phyloP scores from a whole-genome alignment of 148 eudicot genomes.

The Nyssa sinensis region DNA sequence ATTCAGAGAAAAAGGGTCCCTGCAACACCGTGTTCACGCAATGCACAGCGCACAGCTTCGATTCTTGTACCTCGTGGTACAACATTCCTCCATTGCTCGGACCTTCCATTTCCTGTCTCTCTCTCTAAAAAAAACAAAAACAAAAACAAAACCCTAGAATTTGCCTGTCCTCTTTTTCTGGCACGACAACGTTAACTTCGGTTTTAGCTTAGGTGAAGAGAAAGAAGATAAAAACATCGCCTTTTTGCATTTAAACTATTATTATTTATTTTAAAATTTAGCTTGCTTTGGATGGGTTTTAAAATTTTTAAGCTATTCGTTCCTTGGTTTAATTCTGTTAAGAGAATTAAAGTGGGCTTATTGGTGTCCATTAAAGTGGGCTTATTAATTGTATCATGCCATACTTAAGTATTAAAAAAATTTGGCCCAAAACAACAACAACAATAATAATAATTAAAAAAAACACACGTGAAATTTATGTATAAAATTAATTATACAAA shows the following conservation, averaged over 20 bases:
- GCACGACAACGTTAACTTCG: background rate
- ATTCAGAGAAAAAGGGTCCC: constrained; percentile 91
- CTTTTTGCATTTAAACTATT: too few relatives aligned
- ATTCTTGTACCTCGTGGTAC: constrained; percentile 97
- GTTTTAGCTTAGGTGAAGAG: background rate
- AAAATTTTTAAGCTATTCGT: too few relatives aligned
- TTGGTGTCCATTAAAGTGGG: too few relatives aligned
- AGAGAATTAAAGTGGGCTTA: too few relatives aligned
- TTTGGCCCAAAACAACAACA: too few relatives aligned
- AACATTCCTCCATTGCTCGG: constrained; percentile 89
- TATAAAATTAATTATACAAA: too few relatives aligned
- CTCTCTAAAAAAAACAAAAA: background rate
- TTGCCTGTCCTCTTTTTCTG: background rate
- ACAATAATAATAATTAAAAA: too few relatives aligned
- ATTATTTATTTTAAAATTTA: background rate
- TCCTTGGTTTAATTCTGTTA: too few relatives aligned
- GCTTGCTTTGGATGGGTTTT: background rate
- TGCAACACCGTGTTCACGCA: constrained; percentile 93
- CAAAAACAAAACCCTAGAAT: constrained; percentile 1
- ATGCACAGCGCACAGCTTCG: constrained; percentile 93
- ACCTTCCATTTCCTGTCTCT: constrained; percentile 40
- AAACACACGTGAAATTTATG: too few relatives aligned
- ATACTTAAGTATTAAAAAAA: too few relatives aligned
- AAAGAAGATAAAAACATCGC: background rate
- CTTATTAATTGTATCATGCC: too few relatives aligned